Conservation (phyloP, 2,329 filamentous ascomycete species). For the Trichothecium sympodiale region DNA sequence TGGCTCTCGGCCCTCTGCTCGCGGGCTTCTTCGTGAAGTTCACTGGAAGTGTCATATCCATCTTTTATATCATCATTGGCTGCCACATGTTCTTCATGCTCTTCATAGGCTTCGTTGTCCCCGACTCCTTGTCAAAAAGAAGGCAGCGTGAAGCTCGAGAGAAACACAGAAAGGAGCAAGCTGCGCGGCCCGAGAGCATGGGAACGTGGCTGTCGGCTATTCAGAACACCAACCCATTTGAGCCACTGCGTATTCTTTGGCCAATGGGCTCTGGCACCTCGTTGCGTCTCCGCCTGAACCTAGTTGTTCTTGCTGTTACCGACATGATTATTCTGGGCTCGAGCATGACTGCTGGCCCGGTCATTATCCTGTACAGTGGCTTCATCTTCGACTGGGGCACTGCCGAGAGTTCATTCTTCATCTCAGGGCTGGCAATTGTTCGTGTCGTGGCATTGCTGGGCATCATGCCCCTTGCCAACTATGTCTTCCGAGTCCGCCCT, state of each 20-base stretch:
- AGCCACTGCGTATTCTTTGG: slow-evolving; percentile 66
- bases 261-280: slow-evolving; percentile 55
- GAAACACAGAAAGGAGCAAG: slow-evolving; percentile 40
- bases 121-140: slow-evolving; percentile 71
- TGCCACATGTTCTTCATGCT: slow-evolving; percentile 66
- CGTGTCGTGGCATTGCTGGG: slow-evolving; percentile 67
- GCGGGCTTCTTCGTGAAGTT: slow-evolving; percentile 69
- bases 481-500: slow-evolving; percentile 54
- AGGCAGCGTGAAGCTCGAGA: slow-evolving; percentile 61
- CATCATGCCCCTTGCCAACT: slow-evolving; percentile 66
- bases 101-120: slow-evolving; percentile 60
- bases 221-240: slow-evolving; percentile 54
- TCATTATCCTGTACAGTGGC: slow-evolving; percentile 75
- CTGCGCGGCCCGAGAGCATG: neutral
- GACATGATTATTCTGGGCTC: slow-evolving; percentile 77
- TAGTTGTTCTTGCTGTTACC: slow-evolving; percentile 68
- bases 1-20: slow-evolving; percentile 75
- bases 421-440: slow-evolving; percentile 66
- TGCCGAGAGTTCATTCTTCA: slow-evolving; percentile 67
- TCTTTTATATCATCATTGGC: slow-evolving; percentile 72
- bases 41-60: slow-evolving; percentile 63
- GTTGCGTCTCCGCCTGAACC: slow-evolving; percentile 58
- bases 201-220: slow-evolving; percentile 19
- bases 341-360: slow-evolving; percentile 68
- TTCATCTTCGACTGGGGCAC: slow-evolving; percentile 75